Conservation (phyloP, 1,284 basidiomycete genomes). For the Coniferiporia sulphurascens region DNA sequence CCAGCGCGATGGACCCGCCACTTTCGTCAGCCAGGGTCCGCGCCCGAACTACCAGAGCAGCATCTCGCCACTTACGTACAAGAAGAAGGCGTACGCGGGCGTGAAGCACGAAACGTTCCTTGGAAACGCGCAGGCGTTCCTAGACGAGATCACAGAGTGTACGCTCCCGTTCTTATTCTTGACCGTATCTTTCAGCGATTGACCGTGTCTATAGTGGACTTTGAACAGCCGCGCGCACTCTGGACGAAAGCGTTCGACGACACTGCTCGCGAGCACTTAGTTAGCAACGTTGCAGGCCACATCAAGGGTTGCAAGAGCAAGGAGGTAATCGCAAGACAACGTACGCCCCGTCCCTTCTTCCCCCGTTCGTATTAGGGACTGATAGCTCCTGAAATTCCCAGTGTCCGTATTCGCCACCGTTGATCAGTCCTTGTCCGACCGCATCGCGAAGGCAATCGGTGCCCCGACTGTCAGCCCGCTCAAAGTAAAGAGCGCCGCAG, state of each 20-base stretch:
- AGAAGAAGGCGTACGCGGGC: conserved; percentile 34
- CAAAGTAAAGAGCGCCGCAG: conserved; percentile 54
- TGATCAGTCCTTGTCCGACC: conserved; percentile 64
- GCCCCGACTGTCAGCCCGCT: conserved; percentile 51
- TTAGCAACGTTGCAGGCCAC: conserved; percentile 76
- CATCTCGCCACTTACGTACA: conserved; percentile 58
- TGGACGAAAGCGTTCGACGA: conserved; percentile 79
- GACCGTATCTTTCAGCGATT: neutral
- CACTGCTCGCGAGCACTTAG: conserved; percentile 59
- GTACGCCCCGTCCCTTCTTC: conserved; percentile 38
- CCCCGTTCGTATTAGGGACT: neutral
- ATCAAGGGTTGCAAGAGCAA: conserved; percentile 61
- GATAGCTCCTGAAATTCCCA: conserved; percentile 26
- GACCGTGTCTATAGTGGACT: conserved; percentile 57
- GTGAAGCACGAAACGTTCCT: conserved; percentile 72
- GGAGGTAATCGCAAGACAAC: conserved; percentile 62
- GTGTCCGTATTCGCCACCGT: conserved; percentile 80
- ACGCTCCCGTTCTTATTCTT: conserved; percentile 25
- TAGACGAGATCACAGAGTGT: conserved; percentile 78
- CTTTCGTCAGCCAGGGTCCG: conserved; percentile 74
- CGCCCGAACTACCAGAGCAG: conserved; percentile 85
- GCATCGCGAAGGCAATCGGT: conserved; percentile 71
- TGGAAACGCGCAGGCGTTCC: conserved; percentile 67
- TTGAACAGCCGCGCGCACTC: conserved; percentile 83
- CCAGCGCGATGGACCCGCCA: conserved; percentile 72